Base-by-base conservation (phyloP, 768 basidiomycete genomes). In the Tylopilus cervinicoccineus region DNA sequence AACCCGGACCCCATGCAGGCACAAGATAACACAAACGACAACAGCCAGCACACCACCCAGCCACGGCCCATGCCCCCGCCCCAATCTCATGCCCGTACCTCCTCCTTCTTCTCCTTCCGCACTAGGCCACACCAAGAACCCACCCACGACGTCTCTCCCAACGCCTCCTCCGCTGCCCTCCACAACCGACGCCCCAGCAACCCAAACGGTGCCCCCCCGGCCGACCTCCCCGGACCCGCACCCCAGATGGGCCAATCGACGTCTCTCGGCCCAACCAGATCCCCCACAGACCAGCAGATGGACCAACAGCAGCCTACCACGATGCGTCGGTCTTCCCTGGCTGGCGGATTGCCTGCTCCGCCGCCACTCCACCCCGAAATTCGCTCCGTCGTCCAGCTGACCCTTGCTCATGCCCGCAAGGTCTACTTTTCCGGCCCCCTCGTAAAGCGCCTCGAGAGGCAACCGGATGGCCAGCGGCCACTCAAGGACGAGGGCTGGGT, bases 401-500 rank as follows among this genome's bases (percentile, higher is more conserved):
- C 82, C 20, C 70, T 81, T 34, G 81, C 86, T 12, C 90, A 92
- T 60, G 80, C 84, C 0, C 87, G 84, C 71, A 93, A 93, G 61
- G 76, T 93, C 7, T 93, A 93, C 67, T 90, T 84, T 69, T 91
- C 88, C 5, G 90, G 90, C 10, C 88, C 86, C 13, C 79, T 94
- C 17, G 72, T 89, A 14, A 83, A 87, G 43, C 76, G 79, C 24
- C 73, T 88, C 52, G 90, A 93, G 64, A 78, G 84, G n/a, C 80
- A 82, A 53, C 72, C 89, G 1, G 86, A 89, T 63, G 88, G 90
- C 19, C 76, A 83, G 56, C 76, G 73, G 50, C 80, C 84, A 4
- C 59, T 69, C 51, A 86, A 84, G 59, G 86, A 89, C 59, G 87
- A 88, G 4, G 81, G 82, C 1, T 92, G 91, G 88, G 75, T 76